A percentile compares a stretch with the other conserved stretches of the same genome.
Evolutionary conservation across 257 asterid species (phyloP).

Genomic region (Coffea eugenioides): DNA sequence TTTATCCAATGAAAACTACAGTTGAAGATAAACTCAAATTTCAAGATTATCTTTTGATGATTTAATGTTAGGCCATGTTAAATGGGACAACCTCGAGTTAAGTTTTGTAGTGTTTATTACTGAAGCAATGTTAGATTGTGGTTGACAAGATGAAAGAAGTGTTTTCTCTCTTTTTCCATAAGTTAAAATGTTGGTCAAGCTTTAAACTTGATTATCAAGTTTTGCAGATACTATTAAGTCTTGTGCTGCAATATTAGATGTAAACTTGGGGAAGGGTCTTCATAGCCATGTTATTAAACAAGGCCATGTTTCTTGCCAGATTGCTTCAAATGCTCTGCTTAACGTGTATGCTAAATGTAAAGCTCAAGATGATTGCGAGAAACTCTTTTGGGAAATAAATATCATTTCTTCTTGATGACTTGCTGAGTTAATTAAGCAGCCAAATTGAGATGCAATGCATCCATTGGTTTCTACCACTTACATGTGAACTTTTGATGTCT

Average conservation of each 20-base stretch:
- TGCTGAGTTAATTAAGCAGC: no score
- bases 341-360: conserved; percentile 84
- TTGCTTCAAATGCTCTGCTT: conserved; percentile 61
- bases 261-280: conserved; percentile 48
- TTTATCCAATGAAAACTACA: background rate
- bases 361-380: conserved; percentile 53
- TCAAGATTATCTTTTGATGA: background rate
- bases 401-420: no score
- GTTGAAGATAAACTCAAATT: background rate
- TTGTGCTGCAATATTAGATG: conserved; percentile 47
- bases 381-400: conserved; percentile 43
- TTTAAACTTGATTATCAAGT: conserved; percentile 37
- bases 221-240: conserved; percentile 55
- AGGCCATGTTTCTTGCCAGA: conserved; percentile 54
- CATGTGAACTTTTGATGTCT: no score
- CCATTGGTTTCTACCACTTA: no score
- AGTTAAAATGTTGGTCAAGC: conserved; percentile 25
- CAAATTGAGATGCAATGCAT: no score
- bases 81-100: background rate
- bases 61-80: background rate
- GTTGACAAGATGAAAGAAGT: conserved; percentile 37
- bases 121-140: background rate
- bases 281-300: conserved; percentile 58
- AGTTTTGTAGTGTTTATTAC: background rate
- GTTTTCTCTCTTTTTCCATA: conserved; percentile 35